Evolutionary conservation across 345 rosid genomes (phyloP).

Genomic region (Gossypium sturtianum): DNA sequence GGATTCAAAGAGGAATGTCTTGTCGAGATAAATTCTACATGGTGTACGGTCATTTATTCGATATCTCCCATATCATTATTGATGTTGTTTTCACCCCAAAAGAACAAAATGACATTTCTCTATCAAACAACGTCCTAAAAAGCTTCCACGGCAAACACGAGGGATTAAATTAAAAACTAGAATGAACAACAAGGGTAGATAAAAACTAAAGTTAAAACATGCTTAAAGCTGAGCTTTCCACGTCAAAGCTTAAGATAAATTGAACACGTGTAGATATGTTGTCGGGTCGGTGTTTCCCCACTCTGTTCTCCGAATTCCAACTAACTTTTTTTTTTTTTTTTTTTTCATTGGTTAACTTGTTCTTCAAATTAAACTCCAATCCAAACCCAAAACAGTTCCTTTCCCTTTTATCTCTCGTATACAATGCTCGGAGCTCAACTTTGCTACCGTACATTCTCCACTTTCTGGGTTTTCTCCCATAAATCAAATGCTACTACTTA

Average conservation of each 20-base stretch:
- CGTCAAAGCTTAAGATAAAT: not conserved
- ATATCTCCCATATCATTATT: too few species aligned
- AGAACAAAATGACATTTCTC: too few species aligned
- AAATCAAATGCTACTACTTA: conserved; percentile 10
- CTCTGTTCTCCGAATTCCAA: not conserved
- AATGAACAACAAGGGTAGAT: too few species aligned
- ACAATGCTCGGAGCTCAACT: conserved; percentile 42
- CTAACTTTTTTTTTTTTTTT: not conserved
- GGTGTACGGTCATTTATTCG: too few species aligned
- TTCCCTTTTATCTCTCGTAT: not conserved
- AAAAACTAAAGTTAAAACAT: too few species aligned
- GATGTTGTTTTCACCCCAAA: too few species aligned
- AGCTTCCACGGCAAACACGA: too few species aligned
- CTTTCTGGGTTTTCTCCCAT: conserved; percentile 18
- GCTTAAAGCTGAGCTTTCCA: not conserved
- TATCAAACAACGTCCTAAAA: too few species aligned
- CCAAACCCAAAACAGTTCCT: not conserved
- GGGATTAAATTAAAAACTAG: too few species aligned
- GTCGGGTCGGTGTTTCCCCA: not conserved
- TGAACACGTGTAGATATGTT: not conserved
- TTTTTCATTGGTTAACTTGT: not conserved
- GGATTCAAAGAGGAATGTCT: too few species aligned
- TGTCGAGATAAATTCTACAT: too few species aligned
- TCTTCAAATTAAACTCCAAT: not conserved
- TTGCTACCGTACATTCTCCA: conserved; percentile 22